Percentiles rank a stretch among this genome's conserved stretches.
These are phyloP conservation scores for Ammopiptanthus mongolicus DNA, from an alignment of 306 rosid genomes.

Conservation along the genomic window DNA sequence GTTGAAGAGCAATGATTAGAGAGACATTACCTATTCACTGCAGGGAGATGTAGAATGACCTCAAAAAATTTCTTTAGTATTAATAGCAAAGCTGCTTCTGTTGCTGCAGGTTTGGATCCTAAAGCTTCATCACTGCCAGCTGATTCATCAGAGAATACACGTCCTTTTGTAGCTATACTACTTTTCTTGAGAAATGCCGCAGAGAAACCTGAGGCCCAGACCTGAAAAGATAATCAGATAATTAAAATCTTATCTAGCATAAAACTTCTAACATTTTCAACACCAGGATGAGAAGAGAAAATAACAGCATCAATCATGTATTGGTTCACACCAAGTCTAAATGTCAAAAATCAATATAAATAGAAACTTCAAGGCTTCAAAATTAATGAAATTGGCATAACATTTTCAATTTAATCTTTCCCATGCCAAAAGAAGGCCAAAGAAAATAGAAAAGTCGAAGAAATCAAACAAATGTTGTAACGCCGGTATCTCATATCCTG, in stretches of 20 bases:
- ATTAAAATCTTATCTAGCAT: background rate
- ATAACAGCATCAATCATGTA: constrained; percentile 3
- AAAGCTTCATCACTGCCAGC: constrained; percentile 29
- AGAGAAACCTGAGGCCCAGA: constrained; percentile 99
- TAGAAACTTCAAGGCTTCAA: constrained; percentile 1
- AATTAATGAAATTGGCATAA: background rate
- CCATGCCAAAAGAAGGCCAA: background rate
- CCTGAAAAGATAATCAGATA: constrained; percentile 42
- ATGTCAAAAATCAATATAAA: background rate
- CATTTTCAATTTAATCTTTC: background rate
- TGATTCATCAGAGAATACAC: constrained; percentile 29
- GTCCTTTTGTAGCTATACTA: constrained; percentile 79
- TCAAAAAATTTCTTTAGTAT: constrained; percentile 69
- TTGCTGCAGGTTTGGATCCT: constrained; percentile 65
- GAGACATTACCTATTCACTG: constrained; percentile 66
- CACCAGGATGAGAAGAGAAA: background rate
- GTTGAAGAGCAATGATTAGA: background rate
- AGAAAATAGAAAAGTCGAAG: background rate
- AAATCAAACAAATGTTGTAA: constrained; percentile 3
- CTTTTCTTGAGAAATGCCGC: constrained; percentile 90
- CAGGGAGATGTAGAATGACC: constrained; percentile 79
- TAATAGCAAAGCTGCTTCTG: constrained; percentile 72
- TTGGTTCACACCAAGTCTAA: background rate
- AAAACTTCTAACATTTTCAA: background rate
- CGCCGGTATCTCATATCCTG: background rate